Conservation (phyloP, 1,139 yeast genomes). For the Taphrina flavorubra region DNA sequence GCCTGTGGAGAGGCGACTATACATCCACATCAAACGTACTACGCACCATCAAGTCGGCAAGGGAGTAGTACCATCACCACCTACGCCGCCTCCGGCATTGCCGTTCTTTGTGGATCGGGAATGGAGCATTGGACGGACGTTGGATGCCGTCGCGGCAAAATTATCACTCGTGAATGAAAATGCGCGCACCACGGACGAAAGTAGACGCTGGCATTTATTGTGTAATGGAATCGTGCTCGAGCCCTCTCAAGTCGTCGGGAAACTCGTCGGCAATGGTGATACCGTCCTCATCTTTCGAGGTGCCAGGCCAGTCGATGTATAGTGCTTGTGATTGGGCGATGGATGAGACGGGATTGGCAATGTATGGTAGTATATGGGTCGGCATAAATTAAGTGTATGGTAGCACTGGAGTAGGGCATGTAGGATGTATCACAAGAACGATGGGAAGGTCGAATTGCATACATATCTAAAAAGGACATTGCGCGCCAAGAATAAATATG, state of each 20-base stretch:
- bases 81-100: neutral
- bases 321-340: neutral
- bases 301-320: constrained; percentile 1
- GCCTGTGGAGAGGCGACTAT: constrained; percentile 10
- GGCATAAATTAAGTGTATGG: too few species aligned
- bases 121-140: constrained; percentile 23
- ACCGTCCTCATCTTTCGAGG: constrained; percentile 21
- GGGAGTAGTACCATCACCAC: too few species aligned
- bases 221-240: constrained; percentile 26
- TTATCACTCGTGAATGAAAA: constrained; percentile 24
- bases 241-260: constrained; percentile 22
- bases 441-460: neutral
- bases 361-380: neutral
- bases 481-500: neutral
- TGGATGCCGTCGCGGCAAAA: constrained; percentile 23
- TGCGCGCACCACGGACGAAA: constrained; percentile 27
- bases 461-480: neutral
- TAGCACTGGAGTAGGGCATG: neutral
- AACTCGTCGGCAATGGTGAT: constrained; percentile 12
- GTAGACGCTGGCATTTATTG: constrained; percentile 23
- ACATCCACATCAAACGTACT: neutral
- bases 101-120: constrained; percentile 14
- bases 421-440: neutral
- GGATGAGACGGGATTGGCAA: neutral
- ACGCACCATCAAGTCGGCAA: too few species aligned